Base-by-base conservation (phyloP, 441 rosid genomes). In the Biscutella laevigata region DNA sequence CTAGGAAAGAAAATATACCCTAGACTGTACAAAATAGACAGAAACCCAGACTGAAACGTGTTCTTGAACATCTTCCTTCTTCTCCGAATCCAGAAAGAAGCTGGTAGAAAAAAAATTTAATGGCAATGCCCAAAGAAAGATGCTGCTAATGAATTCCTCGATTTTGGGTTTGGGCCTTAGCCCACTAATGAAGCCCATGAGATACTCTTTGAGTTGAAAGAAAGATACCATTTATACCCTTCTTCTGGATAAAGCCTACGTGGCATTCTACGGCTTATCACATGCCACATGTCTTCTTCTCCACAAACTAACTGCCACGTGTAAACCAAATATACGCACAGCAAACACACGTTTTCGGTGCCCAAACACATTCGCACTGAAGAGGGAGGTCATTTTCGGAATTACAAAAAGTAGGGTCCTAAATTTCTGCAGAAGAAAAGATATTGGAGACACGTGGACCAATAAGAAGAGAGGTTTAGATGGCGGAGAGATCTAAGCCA, bases 31-130 rank as follows among this genome's bases (percentile, higher is more conserved):
- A 90, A 42, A 64, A 90, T 87, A 40, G 98, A 90, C 9, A 90
- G 71, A 57, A 90, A 87, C 57, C 96, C 98, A 45, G 98, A 90
- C 66, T 90, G 95, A 75, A 90, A 90, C 32, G 96, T 87, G 82
- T 90, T 90, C 75, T 80, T 90, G 58, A 90, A 90, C 98, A 87
- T 90, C 61, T 70, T 65, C 28, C 59, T 57, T 10, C 36, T 57
- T 28, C 70, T 11, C 45, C 16, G 33, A 59, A 15, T 51, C 56
- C 44, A 21, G 29, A 6, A n/a, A n/a, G 6, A 40, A 56, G 26
- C 33, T 42, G 53, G 55, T 19, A 3, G 55, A 4, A 9, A 26
- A 52, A 8, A 2, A 13, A 12, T 6, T 26, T 0, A 17, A 1
- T 15, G 6, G 43, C 7, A 30, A 22, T n/a, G 37, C 13, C 34